Evolutionary conservation across 148 eudicot genomes (phyloP).

Genomic region (Silene conica): DNA sequence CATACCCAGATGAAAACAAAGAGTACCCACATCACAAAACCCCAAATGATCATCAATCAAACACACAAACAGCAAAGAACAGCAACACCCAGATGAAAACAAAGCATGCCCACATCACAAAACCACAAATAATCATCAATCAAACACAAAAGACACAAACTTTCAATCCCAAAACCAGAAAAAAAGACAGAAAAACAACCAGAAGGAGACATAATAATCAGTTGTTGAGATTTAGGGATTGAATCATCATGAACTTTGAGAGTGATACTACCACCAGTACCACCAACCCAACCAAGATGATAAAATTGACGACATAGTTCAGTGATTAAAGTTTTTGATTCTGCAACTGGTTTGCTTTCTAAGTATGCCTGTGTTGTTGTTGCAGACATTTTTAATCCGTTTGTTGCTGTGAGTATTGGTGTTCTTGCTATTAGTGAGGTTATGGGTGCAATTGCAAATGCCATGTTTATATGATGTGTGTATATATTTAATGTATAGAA

Average conservation of each 20-base stretch:
- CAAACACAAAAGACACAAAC: conserved; percentile 8
- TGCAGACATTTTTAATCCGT: conserved; percentile 35
- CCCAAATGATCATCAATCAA: conserved; percentile 13
- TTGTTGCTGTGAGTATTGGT: conserved; percentile 1
- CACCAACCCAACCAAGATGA: conserved; percentile 92
- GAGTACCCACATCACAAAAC: conserved; percentile 6
- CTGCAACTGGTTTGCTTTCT: conserved; percentile 55
- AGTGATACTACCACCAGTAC: conserved; percentile 97
- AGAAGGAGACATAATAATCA: conserved; percentile 93
- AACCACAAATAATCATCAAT: conserved; percentile 14
- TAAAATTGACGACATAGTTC: conserved; percentile 95
- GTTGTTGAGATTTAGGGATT: conserved; percentile 70
- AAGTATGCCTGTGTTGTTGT: conserved; percentile 53
- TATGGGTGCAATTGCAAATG: conserved; percentile 26
- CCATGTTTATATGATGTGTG: conserved; percentile 16
- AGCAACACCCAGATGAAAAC: not conserved
- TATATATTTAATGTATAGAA: not conserved
- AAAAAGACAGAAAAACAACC: conserved; percentile 27
- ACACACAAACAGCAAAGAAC: not conserved
- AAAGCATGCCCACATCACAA: conserved; percentile 5
- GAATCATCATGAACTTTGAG: conserved; percentile 82
- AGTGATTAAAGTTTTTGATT: conserved; percentile 59
- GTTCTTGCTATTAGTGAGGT: conserved; percentile 27
- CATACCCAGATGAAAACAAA: not conserved
- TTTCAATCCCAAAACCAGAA: not conserved